Percentiles rank a stretch among this genome's conserved stretches.
Evolutionary conservation across 2,329 filamentous ascomycete genomes (phyloP).

Genomic region (Daldinia eschscholtzii): DNA sequence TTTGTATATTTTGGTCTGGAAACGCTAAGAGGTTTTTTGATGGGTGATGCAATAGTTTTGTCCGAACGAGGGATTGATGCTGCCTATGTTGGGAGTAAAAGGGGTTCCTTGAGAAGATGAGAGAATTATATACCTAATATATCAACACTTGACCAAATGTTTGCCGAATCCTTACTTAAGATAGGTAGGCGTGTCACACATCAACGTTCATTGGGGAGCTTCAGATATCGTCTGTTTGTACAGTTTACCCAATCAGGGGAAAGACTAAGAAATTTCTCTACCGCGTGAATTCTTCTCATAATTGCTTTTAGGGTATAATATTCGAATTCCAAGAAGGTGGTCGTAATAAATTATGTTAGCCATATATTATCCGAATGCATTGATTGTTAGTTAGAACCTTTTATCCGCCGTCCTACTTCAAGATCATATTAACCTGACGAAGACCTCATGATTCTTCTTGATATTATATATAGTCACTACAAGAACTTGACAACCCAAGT

Average conservation of each 20-base stretch:
- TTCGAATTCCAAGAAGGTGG: neutral
- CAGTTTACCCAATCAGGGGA: conserved; percentile 19
- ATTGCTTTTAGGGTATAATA: neutral
- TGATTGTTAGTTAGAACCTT: neutral
- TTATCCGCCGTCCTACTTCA: too few species aligned
- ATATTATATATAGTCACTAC: conserved; percentile 1
- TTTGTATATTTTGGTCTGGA: neutral
- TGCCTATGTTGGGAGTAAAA: neutral
- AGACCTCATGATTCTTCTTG: neutral
- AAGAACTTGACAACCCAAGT: neutral
- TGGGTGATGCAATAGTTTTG: neutral
- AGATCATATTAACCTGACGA: neutral
- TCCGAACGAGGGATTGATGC: neutral
- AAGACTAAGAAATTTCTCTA: conserved; percentile 8
- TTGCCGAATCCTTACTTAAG: conserved; percentile 29
- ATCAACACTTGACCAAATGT: conserved; percentile 18
- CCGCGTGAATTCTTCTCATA: conserved; percentile 8
- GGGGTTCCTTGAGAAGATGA: neutral
- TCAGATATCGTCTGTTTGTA: conserved; percentile 15
- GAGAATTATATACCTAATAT: conserved; percentile 9
- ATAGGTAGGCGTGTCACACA: conserved; percentile 30
- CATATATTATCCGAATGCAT: neutral
- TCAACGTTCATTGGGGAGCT: conserved; percentile 21
- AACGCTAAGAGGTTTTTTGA: neutral
- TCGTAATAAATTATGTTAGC: neutral